Percentiles rank a stretch among this genome's conserved stretches.
Conservation (phyloP, 2,329 filamentous ascomycete species). For the Pyrenochaeta sp. region DNA sequence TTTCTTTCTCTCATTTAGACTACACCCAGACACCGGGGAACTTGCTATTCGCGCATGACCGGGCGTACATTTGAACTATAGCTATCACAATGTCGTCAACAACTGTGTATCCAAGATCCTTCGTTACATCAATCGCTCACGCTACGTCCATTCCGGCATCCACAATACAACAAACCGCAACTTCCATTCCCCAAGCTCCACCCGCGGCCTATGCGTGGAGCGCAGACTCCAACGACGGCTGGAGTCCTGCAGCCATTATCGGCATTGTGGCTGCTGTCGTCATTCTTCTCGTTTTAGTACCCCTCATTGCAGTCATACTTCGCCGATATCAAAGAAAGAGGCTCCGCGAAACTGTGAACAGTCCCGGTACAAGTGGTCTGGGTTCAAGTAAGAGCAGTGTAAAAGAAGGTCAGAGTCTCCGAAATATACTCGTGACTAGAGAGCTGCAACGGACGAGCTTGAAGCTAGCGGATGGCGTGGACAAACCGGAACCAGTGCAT, state of each 20-base stretch:
- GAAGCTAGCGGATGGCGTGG: constrained; percentile 19
- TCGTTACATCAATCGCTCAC: not conserved
- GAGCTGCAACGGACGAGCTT: constrained; percentile 32
- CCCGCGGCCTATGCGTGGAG: constrained; percentile 5
- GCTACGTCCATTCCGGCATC: not conserved
- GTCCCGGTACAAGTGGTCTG: constrained; percentile 8
- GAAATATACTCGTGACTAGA: constrained; percentile 33
- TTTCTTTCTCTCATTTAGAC: not conserved
- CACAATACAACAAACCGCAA: not conserved
- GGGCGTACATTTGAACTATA: not conserved
- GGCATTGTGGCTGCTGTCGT: constrained; percentile 33
- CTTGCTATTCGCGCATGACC: not conserved
- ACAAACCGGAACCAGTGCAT: constrained; percentile 21
- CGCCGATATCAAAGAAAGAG: constrained; percentile 30
- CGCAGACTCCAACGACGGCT: constrained; percentile 20
- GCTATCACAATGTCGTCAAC: not conserved
- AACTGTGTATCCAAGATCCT: not conserved
- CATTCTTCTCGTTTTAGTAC: constrained; percentile 26
- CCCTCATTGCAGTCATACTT: constrained; percentile 27
- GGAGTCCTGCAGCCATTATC: constrained; percentile 29
- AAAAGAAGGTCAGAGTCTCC: constrained; percentile 26
- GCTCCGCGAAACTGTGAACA: constrained; percentile 25
- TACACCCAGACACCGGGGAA: not conserved
- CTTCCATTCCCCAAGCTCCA: constrained; percentile 20
- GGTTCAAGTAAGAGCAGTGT: constrained; percentile 21